Evolutionary conservation across 495 filamentous ascomycete genomes (phyloP).

Genomic region (Zalerion maritima): DNA sequence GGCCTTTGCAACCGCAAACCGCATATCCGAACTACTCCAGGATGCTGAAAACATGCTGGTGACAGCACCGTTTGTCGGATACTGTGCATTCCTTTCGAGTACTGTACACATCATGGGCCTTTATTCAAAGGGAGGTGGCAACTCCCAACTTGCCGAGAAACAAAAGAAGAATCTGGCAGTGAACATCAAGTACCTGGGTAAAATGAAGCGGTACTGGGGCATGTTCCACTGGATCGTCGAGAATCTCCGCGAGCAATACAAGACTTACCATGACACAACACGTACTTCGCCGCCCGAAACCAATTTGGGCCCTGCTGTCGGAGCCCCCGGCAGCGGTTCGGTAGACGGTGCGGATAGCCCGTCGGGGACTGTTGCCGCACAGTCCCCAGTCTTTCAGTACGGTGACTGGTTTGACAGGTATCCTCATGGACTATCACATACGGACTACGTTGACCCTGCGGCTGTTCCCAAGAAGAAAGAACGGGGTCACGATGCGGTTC

Average conservation of each 20-base stretch:
- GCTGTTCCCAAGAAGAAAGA: conserved; percentile 47
- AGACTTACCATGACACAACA: conserved; percentile 67
- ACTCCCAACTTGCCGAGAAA: conserved; percentile 53
- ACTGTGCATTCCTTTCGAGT: conserved; percentile 83
- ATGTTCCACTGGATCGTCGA: conserved; percentile 96
- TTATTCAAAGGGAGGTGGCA: conserved; percentile 67
- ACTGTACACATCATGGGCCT: conserved; percentile 87
- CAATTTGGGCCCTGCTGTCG: too few species aligned
- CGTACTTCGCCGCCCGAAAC: conserved; percentile 20
- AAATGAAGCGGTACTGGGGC: conserved; percentile 96
- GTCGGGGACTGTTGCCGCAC: conserved; percentile 30
- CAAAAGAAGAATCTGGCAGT: conserved; percentile 78
- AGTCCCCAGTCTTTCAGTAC: conserved; percentile 77
- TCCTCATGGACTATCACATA: conserved; percentile 74
- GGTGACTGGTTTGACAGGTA: conserved; percentile 97
- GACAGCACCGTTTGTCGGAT: conserved; percentile 83
- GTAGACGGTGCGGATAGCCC: conserved; percentile 24
- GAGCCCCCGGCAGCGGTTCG: conserved; percentile 8
- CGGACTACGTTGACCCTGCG: conserved; percentile 70
- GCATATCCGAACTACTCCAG: conserved; percentile 71
- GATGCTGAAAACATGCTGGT: conserved; percentile 67
- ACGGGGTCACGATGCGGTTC: conserved; percentile 61
- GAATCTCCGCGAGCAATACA: conserved; percentile 81
- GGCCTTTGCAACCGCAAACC: conserved; percentile 77
- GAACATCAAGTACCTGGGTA: conserved; percentile 78